Evolutionary conservation across 1,284 basidiomycete species (phyloP), one percentile per base, ranked within the genome.

Genomic region (Boletus nobilissimus): DNA sequence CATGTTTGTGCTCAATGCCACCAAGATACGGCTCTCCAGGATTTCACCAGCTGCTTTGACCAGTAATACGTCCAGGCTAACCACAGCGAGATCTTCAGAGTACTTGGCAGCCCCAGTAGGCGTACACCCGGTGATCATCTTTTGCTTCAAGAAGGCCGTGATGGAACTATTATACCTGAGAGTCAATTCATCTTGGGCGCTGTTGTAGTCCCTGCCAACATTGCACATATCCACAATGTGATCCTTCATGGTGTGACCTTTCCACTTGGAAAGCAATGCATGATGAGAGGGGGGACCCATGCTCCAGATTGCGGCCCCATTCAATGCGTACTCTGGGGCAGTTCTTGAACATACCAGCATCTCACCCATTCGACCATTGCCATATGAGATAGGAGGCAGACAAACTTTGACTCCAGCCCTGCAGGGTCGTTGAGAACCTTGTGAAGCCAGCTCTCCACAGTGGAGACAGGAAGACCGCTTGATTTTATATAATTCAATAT

Each of bases 401-500:
- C 92, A 48, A 83, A 95, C 94, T 95, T 95, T 72, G 95, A 94
- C 86, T 98, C 97, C 63, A 99, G 92, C 57, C 91, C 91, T 70
- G 97, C 96, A 69, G 98, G 91, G 76, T 92, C 91, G 82, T 94
- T 94, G 78, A 96, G 87, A n/a, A 94, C 93, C 76, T 93, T 90
- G 82, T 92, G 93, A 73, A 97, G 88, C 65, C 88, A 88, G 76
- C 91, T 91, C 74, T 96, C 95, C 22, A 93, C 86, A 78, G 94
- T 93, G 11, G 94, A 94, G 39, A 96, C 91, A 66, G 93, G 94
- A 74, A 95, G 88, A 29, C 91, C 90, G 78, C 90, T 94, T 68
- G 90, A 89, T 88, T 98, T 98, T 87, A 98, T 91, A 81, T 97
- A 92, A 82, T 99, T 97, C 66, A 99, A 90, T 64, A 99, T 89